Conservation (phyloP, 495 filamentous ascomycete genomes). For the Penicillium atrosanguineum region DNA sequence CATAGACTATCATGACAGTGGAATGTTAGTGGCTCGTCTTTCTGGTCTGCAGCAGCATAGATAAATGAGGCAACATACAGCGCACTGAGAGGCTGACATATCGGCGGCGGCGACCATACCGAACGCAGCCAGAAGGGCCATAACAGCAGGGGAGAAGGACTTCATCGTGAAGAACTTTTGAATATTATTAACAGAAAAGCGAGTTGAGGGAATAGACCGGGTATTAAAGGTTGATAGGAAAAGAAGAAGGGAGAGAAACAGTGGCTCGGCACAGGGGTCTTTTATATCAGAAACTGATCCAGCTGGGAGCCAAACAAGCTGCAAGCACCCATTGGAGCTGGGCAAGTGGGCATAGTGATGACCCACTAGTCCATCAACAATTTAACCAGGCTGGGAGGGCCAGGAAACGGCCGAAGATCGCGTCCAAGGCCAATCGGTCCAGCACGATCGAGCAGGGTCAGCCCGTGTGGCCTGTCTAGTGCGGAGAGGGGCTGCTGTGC, state of each 20-base stretch:
- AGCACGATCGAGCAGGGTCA: neutral
- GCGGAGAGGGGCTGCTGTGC: neutral
- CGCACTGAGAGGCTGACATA: conserved; percentile 35
- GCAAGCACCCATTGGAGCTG: conserved; percentile 2
- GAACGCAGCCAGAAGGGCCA: conserved; percentile 36
- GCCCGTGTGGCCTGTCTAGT: conserved; percentile 10
- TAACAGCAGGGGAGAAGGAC: conserved; percentile 31
- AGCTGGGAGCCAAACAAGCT: conserved; percentile 17
- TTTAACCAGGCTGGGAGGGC: neutral
- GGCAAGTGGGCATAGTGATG: neutral
- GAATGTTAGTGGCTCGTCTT: conserved; percentile 5
- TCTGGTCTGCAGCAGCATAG: neutral
- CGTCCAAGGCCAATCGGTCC: neutral
- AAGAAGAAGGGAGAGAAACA: neutral
- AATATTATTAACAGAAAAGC: neutral
- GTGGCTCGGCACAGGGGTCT: conserved; percentile 3
- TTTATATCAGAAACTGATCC: conserved; percentile 12
- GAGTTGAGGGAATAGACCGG: neutral
- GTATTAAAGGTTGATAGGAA: conserved; percentile 1
- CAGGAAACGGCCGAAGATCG: neutral
- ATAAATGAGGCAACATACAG: conserved; percentile 21
- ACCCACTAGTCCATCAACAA: conserved; percentile 4
- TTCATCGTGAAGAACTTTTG: conserved; percentile 36
- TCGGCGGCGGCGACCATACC: conserved; percentile 29
- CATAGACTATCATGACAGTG: conserved; percentile 48